These are phyloP conservation scores for Spongiforma sp. DNA, from an alignment of 1,284 basidiomycete species.

Conservation along the genomic window DNA sequence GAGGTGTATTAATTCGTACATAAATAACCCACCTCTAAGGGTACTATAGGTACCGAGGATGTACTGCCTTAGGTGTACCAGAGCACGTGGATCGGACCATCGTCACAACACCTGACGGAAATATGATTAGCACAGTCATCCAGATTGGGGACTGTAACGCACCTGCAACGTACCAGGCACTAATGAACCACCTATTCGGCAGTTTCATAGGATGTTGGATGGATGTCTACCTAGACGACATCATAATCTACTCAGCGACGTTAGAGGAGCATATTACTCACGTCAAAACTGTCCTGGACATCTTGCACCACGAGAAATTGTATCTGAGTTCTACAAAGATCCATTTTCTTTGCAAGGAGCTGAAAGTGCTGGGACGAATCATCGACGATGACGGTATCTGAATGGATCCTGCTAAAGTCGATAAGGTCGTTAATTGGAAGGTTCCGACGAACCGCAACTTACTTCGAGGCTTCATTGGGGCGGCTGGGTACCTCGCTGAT, in stretches of 20 bases:
- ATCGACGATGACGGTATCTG: constrained; percentile 42
- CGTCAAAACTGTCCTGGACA: constrained; percentile 35
- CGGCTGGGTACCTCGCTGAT: constrained; percentile 37
- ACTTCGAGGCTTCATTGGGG: constrained; percentile 36
- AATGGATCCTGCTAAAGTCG: constrained; percentile 45
- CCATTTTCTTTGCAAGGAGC: not conserved
- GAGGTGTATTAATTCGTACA: too few species aligned
- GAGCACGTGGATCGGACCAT: constrained; percentile 34
- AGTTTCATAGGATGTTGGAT: constrained; percentile 25
- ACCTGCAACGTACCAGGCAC: constrained; percentile 27
- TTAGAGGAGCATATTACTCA: constrained; percentile 41
- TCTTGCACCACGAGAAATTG: constrained; percentile 32
- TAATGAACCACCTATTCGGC: constrained; percentile 40
- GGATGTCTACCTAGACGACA: constrained; percentile 39
- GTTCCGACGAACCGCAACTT: constrained; percentile 30
- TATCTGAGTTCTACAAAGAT: constrained; percentile 38
- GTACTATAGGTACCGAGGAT: too few species aligned
- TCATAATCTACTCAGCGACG: constrained; percentile 41
- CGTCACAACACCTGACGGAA: constrained; percentile 39
- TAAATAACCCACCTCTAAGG: too few species aligned
- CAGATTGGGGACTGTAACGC: constrained; percentile 40
- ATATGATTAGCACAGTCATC: constrained; percentile 40
- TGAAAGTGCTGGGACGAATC: constrained; percentile 40
- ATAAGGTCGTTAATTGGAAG: constrained; percentile 40
- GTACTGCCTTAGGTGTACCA: too few species aligned